Percentiles rank a stretch among this genome's conserved stretches.
Evolutionary conservation across 805 yeast genomes (phyloP).

Genomic region (Candida loeiensis): DNA sequence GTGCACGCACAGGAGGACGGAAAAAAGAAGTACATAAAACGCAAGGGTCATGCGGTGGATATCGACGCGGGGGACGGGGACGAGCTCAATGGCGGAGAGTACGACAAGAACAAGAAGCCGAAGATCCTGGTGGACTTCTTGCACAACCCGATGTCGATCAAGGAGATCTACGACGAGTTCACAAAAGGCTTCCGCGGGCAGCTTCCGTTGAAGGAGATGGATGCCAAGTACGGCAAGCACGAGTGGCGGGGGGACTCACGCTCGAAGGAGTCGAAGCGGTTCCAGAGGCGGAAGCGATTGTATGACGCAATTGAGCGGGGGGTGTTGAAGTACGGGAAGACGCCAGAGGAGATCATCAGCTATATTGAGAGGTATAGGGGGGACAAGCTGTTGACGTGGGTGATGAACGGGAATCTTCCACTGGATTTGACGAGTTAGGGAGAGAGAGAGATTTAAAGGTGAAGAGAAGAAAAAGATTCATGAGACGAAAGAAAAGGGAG

Average conservation of each 20-base stretch:
- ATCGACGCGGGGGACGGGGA: constrained; percentile 8
- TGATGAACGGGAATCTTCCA: constrained; percentile 45
- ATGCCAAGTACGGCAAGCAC: constrained; percentile 40
- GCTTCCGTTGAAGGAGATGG: constrained; percentile 41
- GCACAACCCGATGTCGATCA: constrained; percentile 43
- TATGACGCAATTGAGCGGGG: constrained; percentile 44
- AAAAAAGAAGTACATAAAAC: constrained; percentile 13
- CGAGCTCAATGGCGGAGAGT: constrained; percentile 5
- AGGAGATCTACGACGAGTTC: constrained; percentile 44
- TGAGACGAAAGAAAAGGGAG: not conserved
- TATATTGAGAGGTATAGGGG: constrained; percentile 42
- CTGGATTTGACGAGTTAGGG: constrained; percentile 20
- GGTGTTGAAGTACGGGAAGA: constrained; percentile 35
- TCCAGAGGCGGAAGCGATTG: constrained; percentile 40
- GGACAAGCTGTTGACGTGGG: constrained; percentile 43
- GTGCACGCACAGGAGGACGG: constrained; percentile 7
- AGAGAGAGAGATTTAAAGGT: not conserved
- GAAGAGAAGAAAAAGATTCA: not conserved
- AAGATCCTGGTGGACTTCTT: constrained; percentile 37
- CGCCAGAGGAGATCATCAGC: constrained; percentile 38
- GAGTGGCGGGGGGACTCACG: constrained; percentile 47
- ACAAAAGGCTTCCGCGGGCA: constrained; percentile 44
- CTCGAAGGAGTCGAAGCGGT: constrained; percentile 42
- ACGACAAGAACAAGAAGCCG: constrained; percentile 28
- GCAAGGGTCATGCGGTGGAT: constrained; percentile 9